Conservation (phyloP, 495 filamentous ascomycete species). For the Cercophora newfieldiana region DNA sequence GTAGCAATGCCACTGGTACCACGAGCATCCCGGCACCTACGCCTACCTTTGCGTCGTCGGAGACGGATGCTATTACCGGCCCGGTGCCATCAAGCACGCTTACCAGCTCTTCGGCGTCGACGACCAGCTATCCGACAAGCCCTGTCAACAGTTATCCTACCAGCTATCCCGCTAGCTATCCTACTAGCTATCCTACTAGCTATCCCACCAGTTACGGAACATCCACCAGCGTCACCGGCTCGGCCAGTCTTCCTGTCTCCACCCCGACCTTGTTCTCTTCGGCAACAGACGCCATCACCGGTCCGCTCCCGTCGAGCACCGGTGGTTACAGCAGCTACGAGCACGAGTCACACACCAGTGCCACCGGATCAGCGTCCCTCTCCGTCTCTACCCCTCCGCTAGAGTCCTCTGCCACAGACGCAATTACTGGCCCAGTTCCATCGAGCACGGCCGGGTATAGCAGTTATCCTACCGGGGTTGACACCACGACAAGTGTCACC, state of each 20-base stretch:
- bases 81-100: not conserved
- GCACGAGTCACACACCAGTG: not conserved
- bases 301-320: not conserved
- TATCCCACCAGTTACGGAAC: not conserved
- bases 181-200: too few relatives aligned
- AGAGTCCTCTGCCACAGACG: not conserved
- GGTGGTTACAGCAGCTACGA: not conserved
- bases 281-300: not conserved
- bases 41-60: not conserved
- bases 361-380: not conserved
- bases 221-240: not conserved
- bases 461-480: not conserved
- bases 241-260: not conserved
- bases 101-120: not conserved
- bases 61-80: not conserved
- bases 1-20: not conserved
- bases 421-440: not conserved
- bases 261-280: not conserved
- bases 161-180: too few relatives aligned
- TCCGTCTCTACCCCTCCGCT: not conserved
- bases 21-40: not conserved
- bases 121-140: not conserved
- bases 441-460: not conserved
- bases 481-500: not conserved
- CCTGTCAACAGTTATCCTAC: not conserved